Evolutionary conservation across 345 rosid species (phyloP).

Genomic region (Mercurialis annua): DNA sequence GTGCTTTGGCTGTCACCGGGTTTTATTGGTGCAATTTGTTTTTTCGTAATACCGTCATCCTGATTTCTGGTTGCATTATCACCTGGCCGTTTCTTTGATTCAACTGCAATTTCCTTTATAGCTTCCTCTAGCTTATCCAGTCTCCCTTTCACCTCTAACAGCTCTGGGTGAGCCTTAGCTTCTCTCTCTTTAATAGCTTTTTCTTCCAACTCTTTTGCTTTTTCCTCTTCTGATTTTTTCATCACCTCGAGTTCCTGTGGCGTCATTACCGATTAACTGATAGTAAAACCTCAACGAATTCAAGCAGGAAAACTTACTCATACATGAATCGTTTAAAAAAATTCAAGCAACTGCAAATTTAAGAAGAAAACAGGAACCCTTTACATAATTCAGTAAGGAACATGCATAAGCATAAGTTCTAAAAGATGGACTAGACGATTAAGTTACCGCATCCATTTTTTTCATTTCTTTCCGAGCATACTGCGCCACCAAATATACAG

Average conservation of each 20-base stretch:
- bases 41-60: conserved; percentile 31
- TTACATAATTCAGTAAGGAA: conserved; percentile 1
- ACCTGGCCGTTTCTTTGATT: conserved; percentile 47
- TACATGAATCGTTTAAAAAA: neutral
- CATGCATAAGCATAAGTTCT: neutral
- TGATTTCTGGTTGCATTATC: conserved; percentile 29
- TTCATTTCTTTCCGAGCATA: conserved; percentile 79
- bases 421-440: neutral
- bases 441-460: conserved; percentile 76
- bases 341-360: neutral
- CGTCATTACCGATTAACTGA: neutral
- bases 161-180: conserved; percentile 34
- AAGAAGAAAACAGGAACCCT: neutral
- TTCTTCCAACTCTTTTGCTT: conserved; percentile 44
- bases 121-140: conserved; percentile 67
- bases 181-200: conserved; percentile 43
- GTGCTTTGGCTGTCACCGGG: neutral
- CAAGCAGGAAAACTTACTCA: neutral
- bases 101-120: conserved; percentile 57
- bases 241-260: conserved; percentile 60
- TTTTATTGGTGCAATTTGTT: conserved; percentile 11
- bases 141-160: conserved; percentile 64
- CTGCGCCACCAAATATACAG: conserved; percentile 83
- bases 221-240: conserved; percentile 52
- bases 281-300: neutral